Evolutionary conservation across 108 stramenopile species (phyloP), one percentile per base, ranked within the genome.

Genomic region (Nitzschia putrida): DNA sequence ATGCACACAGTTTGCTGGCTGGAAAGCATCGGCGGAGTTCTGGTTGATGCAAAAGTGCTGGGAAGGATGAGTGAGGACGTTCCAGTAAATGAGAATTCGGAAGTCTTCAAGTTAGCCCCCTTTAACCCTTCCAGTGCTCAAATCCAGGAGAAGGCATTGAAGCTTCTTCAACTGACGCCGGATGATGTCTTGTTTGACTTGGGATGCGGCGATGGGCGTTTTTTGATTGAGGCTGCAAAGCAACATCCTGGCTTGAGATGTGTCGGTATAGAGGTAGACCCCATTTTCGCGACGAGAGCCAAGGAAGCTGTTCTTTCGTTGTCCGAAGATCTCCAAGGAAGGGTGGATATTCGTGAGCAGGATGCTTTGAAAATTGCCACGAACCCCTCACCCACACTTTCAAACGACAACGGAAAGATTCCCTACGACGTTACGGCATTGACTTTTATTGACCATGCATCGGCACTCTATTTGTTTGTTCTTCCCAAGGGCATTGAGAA

Each of bases 171-270:
- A n/a, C 53, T 71, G 18, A 14, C 47, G 22, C 23, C 14, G 38
- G 49, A 67, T 40, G 92, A 93, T 61, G 78, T 92, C 3, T 73
- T 96, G 24, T 92, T 90, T 61, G 95, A 96, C 69, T 49, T 96
- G 59, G 95, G 95, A 16, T 92, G 92, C 63, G 92, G 95, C 20
- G 95, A 96, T 76, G 92, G 86, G 3, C 69, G 92, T 3, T 64
- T 96, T 40, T 52, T 96, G 42, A 25, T 89, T 12, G 43, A 45
- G n/a, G 91, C 90, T 1, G 79, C 84, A 14, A 47, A 76, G 55
- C 49, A 69, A 9, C 34, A 44, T 21, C 52, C 68, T 11, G 76
- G 70, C 9, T 63, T 89, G 40, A 53, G 70, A 59, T 89, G 88
- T 45, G 84, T 95, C 14, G 94, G 94, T 16, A 82, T 95, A 20